Percentiles rank a stretch among this genome's conserved stretches.
phyloP scores from a whole-genome alignment of 2,329 filamentous ascomycete genomes.

The Magnaporthiopsis incrustans region DNA sequence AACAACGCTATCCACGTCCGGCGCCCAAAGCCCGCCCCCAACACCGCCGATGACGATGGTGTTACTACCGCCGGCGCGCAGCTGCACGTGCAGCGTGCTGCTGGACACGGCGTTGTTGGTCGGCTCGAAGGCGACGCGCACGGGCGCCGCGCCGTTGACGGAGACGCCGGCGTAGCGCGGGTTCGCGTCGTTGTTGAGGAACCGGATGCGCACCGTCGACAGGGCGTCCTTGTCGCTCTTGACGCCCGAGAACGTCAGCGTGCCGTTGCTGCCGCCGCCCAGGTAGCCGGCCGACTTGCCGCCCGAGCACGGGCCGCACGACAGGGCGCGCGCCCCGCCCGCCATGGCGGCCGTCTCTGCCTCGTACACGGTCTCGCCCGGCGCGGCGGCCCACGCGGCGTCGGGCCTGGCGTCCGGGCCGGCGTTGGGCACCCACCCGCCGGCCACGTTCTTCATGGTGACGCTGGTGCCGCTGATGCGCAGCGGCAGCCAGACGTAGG shows the following conservation, averaged over 20 bases:
- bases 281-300: constrained; percentile 43
- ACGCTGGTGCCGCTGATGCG: constrained; percentile 43
- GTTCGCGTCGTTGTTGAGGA: constrained; percentile 45
- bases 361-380: constrained; percentile 42
- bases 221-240: constrained; percentile 31
- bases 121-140: constrained; percentile 48
- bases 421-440: constrained; percentile 40
- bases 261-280: constrained; percentile 37
- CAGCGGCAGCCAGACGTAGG: constrained; percentile 59
- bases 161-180: constrained; percentile 45
- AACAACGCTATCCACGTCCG: constrained; percentile 46
- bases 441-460: constrained; percentile 39
- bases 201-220: constrained; percentile 47
- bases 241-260: constrained; percentile 38
- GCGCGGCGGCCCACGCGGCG: constrained; percentile 23
- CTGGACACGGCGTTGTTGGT: constrained; percentile 33
- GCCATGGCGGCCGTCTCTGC: constrained; percentile 39
- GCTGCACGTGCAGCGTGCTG: constrained; percentile 37
- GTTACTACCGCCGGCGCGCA: constrained; percentile 39
- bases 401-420: constrained; percentile 7
- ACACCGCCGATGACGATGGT: constrained; percentile 36
- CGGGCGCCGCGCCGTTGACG: constrained; percentile 42
- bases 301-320: constrained; percentile 46
- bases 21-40: constrained; percentile 30
- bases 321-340: constrained; percentile 35